Evolutionary conservation across 306 rosid genomes (phyloP).

Genomic region (Rubus idaeus): DNA sequence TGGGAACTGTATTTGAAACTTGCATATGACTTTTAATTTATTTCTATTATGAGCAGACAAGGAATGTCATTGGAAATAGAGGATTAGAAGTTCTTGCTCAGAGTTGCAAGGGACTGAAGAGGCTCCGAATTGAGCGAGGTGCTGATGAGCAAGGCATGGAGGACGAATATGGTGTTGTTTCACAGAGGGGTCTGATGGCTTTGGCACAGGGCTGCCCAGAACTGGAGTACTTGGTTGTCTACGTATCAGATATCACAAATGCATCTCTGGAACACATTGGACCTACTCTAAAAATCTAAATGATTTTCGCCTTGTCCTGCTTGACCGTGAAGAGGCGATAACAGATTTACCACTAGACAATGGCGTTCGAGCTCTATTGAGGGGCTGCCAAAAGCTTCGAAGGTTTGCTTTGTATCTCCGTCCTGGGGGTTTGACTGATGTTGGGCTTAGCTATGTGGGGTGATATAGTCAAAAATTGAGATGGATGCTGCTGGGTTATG

Average conservation of each 20-base stretch:
- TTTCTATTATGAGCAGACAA: conserved; percentile 58
- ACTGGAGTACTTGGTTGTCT: conserved; percentile 81
- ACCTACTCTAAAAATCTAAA: conserved; percentile 66
- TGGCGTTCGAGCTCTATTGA: conserved; percentile 80
- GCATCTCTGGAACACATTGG: conserved; percentile 64
- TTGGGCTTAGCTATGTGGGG: conserved; percentile 79
- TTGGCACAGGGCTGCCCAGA: conserved; percentile 87
- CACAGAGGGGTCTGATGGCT: conserved; percentile 90
- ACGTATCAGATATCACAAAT: conserved; percentile 87
- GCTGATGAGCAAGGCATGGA: conserved; percentile 91
- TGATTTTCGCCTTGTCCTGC: conserved; percentile 92
- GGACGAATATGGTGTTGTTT: conserved; percentile 84
- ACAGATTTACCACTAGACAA: conserved; percentile 91
- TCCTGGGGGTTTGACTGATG: conserved; percentile 75
- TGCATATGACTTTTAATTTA: conserved; percentile 9
- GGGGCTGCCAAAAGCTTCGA: conserved; percentile 77
- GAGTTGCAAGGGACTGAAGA: conserved; percentile 68
- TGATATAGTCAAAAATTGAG: conserved; percentile 79
- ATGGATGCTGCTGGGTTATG: conserved; percentile 97
- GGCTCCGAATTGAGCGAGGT: conserved; percentile 91
- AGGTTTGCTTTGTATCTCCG: conserved; percentile 91
- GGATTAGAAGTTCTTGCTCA: conserved; percentile 87
- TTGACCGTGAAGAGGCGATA: conserved; percentile 69
- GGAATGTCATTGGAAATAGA: conserved; percentile 94
- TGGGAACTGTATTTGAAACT: conserved; percentile 12